Base-by-base conservation (phyloP, 257 asterid species). In the Rehmannia glutinosa region DNA sequence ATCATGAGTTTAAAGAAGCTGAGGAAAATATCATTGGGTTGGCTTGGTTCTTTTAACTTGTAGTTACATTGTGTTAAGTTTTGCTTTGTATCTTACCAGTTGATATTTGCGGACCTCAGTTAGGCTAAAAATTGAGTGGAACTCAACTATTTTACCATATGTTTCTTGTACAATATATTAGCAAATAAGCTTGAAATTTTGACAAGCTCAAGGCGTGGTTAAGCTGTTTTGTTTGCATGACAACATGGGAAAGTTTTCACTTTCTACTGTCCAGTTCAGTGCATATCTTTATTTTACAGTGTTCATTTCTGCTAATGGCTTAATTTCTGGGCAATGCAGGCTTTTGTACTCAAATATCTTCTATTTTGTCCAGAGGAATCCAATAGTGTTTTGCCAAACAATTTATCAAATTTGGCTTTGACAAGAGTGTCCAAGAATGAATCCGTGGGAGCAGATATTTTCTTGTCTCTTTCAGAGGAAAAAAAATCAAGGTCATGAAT, bases 341-440 rank as follows among this genome's bases (percentile, higher is more conserved):
- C 88, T 68, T 88, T 81, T 75, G 88, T 88, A 68, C 87, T 88
- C 66, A 88, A 83, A 62, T 69, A 83, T 76, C 88, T 88, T 45
- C 66, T 88, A 52, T 88, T 88, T 62, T 55, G 66, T 66, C 68
- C 69, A 6, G 92, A 78, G 64, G 90, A 73, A 17, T 63, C n/a
- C 58, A 60, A 63, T 46, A 43, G 61, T 55, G 63, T 51, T 63
- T 67, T 71, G 17, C 62, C 81, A 42, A 62, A 60, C 71, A 42
- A 66, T 70, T 24, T 72, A 13, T 68, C 73, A 49, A 69, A 62
- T 64, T 43, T 36, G 54, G 62, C 55, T 66, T 49, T 54, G 69
- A 77, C 66, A 62, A 68, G 69, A 52, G 68, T 54, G 64, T 57
- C 79, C 78, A 52, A 60, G 52, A 69, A 75, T 55, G 84, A 75